Evolutionary conservation across 2,329 filamentous ascomycete genomes (phyloP).

Genomic region (Furcasterigmium sp.): DNA sequence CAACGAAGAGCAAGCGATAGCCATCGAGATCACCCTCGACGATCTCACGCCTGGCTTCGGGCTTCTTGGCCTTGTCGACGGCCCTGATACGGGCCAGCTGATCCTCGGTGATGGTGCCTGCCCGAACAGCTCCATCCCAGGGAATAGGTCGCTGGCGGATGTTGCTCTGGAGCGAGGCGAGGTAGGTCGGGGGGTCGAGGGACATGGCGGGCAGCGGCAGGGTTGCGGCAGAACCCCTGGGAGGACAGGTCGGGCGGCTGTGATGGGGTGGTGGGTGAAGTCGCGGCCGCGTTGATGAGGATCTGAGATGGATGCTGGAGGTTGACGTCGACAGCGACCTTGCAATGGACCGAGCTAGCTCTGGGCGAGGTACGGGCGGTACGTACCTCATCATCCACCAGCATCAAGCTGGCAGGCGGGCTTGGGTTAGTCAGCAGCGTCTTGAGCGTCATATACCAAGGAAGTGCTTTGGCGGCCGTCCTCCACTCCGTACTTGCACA

Average conservation of each 20-base stretch:
- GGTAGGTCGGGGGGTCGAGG: conserved; percentile 85
- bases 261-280: conserved; percentile 2
- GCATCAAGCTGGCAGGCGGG: background rate
- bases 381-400: background rate
- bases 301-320: conserved; percentile 9
- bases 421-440: background rate
- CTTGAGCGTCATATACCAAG: no score
- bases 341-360: background rate
- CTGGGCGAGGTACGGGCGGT: background rate
- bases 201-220: conserved; percentile 57
- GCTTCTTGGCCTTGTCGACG: conserved; percentile 88
- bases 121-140: conserved; percentile 93
- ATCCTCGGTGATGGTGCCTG: conserved; percentile 87
- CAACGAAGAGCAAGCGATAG: conserved; percentile 77
- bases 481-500: no score
- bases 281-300: conserved; percentile 8
- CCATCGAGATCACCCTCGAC: conserved; percentile 75
- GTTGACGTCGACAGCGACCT: conserved; percentile 2
- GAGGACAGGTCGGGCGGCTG: conserved; percentile 6
- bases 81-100: conserved; percentile 95
- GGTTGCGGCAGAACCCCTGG: background rate
- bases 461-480: no score
- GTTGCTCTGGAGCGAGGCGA: conserved; percentile 85
- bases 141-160: conserved; percentile 93
- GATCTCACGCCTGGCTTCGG: conserved; percentile 75